Evolutionary conservation across 108 stramenopile genomes (phyloP), one percentile per base, ranked within the genome.

Genomic region (Fistulifera pelliculosa): DNA sequence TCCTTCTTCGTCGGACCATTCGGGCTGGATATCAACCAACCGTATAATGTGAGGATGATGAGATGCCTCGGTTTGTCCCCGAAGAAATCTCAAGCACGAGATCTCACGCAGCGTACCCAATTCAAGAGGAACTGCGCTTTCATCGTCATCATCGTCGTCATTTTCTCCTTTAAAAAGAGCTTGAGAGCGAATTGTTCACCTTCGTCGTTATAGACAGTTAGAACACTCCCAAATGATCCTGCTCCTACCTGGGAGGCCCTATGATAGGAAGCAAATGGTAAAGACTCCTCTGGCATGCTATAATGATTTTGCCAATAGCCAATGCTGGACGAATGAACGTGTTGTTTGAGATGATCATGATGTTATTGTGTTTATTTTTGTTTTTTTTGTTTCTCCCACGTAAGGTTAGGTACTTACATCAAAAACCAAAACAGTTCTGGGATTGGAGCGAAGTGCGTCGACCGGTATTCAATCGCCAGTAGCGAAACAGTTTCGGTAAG

Each of bases 151-250:
- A 25, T 68, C 56, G 19, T 70, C 69, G 38, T 71, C 70, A 23
- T 71, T 61, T 2, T 70, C 74, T 6, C 75, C 80, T 14, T 65
- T 64, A 8, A 64, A 58, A 90, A 90, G 10, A 81, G 38, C 66
- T 90, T 90, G 60, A 90, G 52, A 6, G 88, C 88, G 52, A 71
- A 73, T 45, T 81, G 70, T 1, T 86, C 68, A 14, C 88, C 88
- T 19, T 83, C 80, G 60, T 90, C 88, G 66, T 86, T 77, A 65
- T 90, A 90, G 1, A 90, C 88, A 13, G 68, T 62, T 5, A 90
- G 64, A 14, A 88, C 84, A 1, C 62, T 62, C 12, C 88, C 88
- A 58, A 74, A 90, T 0, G 80, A 74, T 14, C 89, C 89, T 38
- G 75, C 71, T 2, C 89, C 89, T 0, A 90, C 62, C 1, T 82